These are phyloP conservation scores for Ophiostoma novo-ulmi DNA, from an alignment of 2,329 filamentous ascomycete species.

Conservation along the genomic window DNA sequence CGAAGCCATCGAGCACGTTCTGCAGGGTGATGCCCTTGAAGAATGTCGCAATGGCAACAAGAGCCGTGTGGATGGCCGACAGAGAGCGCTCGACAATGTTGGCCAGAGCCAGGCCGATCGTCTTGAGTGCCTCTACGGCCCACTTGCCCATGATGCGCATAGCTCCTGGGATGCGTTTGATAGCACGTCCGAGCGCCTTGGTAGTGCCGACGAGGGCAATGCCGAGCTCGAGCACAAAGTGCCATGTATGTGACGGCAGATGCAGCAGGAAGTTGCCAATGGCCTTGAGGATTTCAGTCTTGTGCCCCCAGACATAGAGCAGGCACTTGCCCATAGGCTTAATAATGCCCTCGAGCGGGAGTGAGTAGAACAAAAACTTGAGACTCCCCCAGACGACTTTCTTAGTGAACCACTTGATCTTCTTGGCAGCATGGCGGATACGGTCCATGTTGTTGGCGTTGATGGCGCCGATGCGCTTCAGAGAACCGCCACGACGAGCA, in stretches of 20 bases:
- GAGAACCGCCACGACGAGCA: slow-evolving; percentile 37
- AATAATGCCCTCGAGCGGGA: not conserved
- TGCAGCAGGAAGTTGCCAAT: not conserved
- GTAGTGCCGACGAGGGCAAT: slow-evolving; percentile 18
- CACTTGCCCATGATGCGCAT: not conserved
- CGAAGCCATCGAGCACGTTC: slow-evolving; percentile 39
- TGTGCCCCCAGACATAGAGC: slow-evolving; percentile 29
- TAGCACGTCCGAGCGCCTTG: slow-evolving; percentile 16
- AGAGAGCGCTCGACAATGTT: not conserved
- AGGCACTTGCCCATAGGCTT: not conserved
- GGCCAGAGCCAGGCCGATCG: not conserved
- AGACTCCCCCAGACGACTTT: slow-evolving; percentile 15
- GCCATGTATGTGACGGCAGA: slow-evolving; percentile 29
- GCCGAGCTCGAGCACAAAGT: slow-evolving; percentile 30
- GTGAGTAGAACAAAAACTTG: slow-evolving; percentile 15
- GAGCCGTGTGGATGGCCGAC: not conserved
- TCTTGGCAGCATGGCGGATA: not conserved
- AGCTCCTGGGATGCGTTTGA: not conserved
- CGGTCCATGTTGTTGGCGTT: slow-evolving; percentile 33
- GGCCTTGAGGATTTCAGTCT: slow-evolving; percentile 28
- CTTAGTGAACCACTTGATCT: slow-evolving; percentile 20
- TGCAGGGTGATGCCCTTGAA: slow-evolving; percentile 36
- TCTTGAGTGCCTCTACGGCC: not conserved
- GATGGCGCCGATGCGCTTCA: slow-evolving; percentile 36
- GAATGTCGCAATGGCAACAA: slow-evolving; percentile 26